Evolutionary conservation across 805 yeast species (phyloP).

Genomic region (Kluyveromyces wickerhamii): DNA sequence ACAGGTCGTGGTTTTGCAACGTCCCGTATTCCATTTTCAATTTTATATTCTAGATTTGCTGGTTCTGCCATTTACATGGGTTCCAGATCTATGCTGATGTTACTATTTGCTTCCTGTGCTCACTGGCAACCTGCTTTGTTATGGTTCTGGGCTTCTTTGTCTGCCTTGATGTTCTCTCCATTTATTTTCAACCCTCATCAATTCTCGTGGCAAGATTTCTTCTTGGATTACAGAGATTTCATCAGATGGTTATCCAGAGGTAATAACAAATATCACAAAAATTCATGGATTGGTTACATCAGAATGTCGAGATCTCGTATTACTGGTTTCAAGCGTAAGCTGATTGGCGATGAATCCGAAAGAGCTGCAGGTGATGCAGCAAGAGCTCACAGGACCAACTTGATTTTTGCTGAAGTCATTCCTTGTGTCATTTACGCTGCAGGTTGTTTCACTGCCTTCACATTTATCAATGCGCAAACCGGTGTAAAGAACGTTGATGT

Average conservation of each 20-base stretch:
- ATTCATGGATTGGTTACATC: conserved; percentile 81
- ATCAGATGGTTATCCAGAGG: conserved; percentile 89
- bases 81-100: conserved; percentile 65
- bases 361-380: conserved; percentile 76
- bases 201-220: conserved; percentile 92
- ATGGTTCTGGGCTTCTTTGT: conserved; percentile 95
- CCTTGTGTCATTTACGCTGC: conserved; percentile 71
- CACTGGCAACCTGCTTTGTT: conserved; percentile 89
- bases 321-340: conserved; percentile 73
- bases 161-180: conserved; percentile 86
- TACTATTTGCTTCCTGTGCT: conserved; percentile 64
- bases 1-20: conserved; percentile 87
- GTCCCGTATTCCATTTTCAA: conserved; percentile 68
- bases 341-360: conserved; percentile 71
- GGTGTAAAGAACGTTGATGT: conserved; percentile 52
- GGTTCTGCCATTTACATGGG: conserved; percentile 81
- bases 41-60: conserved; percentile 68
- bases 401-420: conserved; percentile 60
- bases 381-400: conserved; percentile 73
- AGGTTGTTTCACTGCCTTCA: conserved; percentile 71
- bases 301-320: conserved; percentile 77
- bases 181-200: conserved; percentile 96
- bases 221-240: conserved; percentile 91
- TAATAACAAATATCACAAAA: conserved; percentile 81
- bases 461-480: conserved; percentile 78